These are phyloP conservation scores for Lachancea cidri DNA, from an alignment of 805 yeast species.

Conservation along the genomic window DNA sequence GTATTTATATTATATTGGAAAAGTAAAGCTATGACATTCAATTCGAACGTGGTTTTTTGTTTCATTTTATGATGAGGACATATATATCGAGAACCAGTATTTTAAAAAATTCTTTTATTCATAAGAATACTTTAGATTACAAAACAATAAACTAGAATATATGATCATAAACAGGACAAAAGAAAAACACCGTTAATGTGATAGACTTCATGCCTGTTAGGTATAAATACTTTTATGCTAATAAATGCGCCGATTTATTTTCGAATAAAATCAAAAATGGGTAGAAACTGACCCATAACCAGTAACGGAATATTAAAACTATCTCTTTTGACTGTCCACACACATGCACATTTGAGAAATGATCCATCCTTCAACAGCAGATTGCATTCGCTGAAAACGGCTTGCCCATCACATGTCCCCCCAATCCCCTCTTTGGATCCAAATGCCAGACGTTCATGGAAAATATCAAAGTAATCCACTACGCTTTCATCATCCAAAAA, in stretches of 20 bases:
- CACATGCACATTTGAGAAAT: constrained; percentile 61
- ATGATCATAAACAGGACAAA: no score
- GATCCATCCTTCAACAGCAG: constrained; percentile 35
- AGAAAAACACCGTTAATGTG: no score
- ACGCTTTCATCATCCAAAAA: constrained; percentile 77
- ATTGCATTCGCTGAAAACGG: constrained; percentile 34
- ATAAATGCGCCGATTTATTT: background rate
- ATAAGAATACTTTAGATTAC: no score
- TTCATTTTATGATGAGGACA: no score
- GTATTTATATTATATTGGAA: no score
- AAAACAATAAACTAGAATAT: no score
- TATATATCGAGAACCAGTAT: no score
- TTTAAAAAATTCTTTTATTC: no score
- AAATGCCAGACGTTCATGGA: constrained; percentile 62
- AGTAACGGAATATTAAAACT: constrained; percentile 81
- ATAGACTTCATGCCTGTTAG: background rate
- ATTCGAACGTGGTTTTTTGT: no score
- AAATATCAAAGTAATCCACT: constrained; percentile 63
- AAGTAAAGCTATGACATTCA: no score
- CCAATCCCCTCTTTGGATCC: constrained; percentile 19
- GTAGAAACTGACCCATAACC: constrained; percentile 75
- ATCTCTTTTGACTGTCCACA: constrained; percentile 83
- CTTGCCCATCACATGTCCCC: constrained; percentile 13
- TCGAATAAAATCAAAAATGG: constrained; percentile 40
- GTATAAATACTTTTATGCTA: background rate